Percentiles rank a stretch among this genome's conserved stretches.
These are phyloP conservation scores for Sambucus nigra DNA, from an alignment of 129 eudicot species.

Conservation along the genomic window DNA sequence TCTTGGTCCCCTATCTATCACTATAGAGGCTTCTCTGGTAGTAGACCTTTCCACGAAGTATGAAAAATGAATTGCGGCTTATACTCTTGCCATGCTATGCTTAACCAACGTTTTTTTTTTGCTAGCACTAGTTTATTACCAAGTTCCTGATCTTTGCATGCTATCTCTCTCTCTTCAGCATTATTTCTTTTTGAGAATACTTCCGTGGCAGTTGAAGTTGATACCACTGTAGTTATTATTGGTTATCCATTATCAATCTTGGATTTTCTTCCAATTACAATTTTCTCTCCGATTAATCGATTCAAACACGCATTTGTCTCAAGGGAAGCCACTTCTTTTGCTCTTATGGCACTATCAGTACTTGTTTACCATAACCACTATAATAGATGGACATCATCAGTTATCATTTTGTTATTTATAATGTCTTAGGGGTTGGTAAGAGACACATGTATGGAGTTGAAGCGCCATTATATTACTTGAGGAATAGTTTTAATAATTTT, in stretches of 20 bases:
- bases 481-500: constrained; percentile 86
- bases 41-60: constrained; percentile 90
- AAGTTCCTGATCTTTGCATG: constrained; percentile 93
- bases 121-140: constrained; percentile 99
- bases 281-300: constrained; percentile 53
- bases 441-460: constrained; percentile 94
- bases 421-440: constrained; percentile 94
- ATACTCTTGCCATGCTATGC: constrained; percentile 85
- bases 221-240: constrained; percentile 81
- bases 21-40: constrained; percentile 81
- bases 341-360: constrained; percentile 53
- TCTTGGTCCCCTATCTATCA: constrained; percentile 74
- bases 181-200: constrained; percentile 58
- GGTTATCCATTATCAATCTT: constrained; percentile 95
- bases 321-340: constrained; percentile 49
- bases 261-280: constrained; percentile 85
- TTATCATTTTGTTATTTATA: constrained; percentile 77
- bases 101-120: constrained; percentile 85
- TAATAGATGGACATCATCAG: constrained; percentile 88
- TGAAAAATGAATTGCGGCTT: constrained; percentile 84
- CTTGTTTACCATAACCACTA: constrained; percentile 68
- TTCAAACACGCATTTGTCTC: constrained; percentile 68
- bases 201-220: constrained; percentile 73
- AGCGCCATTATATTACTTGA: constrained; percentile 73
- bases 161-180: constrained; percentile 89